Percentiles rank a stretch among this genome's conserved stretches.
Evolutionary conservation across 164 flowering plant genomes (phyloP).

Genomic region (Chimonanthus salicifolius): DNA sequence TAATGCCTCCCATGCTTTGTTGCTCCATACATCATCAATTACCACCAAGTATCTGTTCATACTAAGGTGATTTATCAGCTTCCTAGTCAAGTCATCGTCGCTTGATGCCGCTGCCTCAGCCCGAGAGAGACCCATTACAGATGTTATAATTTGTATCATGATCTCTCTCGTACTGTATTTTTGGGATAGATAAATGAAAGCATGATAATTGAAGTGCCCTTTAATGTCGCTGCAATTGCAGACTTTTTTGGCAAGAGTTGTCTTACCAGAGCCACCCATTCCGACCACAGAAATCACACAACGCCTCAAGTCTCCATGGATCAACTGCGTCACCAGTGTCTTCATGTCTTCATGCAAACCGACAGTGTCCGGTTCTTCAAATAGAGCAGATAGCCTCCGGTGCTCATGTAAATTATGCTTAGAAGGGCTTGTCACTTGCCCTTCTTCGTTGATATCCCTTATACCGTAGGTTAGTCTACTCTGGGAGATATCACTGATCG

Average conservation of each 20-base stretch:
- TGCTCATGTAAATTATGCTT: background rate
- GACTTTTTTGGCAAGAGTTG: too few species aligned
- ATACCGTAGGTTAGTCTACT: background rate
- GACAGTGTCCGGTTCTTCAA: background rate
- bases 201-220: too few species aligned
- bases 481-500: background rate
- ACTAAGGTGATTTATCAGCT: background rate
- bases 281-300: slow-evolving; percentile 26
- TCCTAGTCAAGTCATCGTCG: background rate
- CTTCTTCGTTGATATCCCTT: background rate
- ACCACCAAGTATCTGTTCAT: background rate
- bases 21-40: background rate
- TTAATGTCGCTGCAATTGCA: too few species aligned
- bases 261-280: slow-evolving; percentile 1
- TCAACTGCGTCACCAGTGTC: slow-evolving; percentile 8
- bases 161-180: background rate
- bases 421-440: background rate
- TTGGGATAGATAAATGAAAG: background rate
- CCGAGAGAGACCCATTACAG: background rate
- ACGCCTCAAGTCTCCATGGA: slow-evolving; percentile 2
- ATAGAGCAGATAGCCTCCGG: background rate
- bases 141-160: background rate
- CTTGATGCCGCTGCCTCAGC: background rate
- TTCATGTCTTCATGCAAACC: slow-evolving; percentile 16
- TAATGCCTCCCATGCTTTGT: background rate